These are phyloP conservation scores for Penicillium aurantiogriseum DNA, from an alignment of 2,329 filamentous ascomycete species.

Conservation along the genomic window DNA sequence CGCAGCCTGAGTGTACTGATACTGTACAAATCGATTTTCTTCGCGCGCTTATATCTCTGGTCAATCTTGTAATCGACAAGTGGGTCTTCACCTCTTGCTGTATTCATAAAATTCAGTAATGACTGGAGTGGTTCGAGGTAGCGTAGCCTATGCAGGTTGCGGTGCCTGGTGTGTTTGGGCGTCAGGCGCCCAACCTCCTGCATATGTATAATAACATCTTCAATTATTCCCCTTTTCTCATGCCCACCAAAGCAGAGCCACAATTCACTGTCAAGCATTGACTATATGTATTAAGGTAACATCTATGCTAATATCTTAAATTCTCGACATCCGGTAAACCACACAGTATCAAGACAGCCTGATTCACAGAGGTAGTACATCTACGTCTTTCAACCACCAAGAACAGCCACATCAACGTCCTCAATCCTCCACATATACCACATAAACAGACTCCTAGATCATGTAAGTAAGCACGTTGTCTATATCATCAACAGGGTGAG, in stretches of 20 bases:
- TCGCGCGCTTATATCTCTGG: constrained; percentile 17
- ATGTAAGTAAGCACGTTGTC: constrained; percentile 16
- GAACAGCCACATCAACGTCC: constrained; percentile 67
- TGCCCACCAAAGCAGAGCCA: background rate
- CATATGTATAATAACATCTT: background rate
- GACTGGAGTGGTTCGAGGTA: background rate
- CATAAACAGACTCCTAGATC: constrained; percentile 78
- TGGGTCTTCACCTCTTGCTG: background rate
- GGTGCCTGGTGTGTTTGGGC: background rate
- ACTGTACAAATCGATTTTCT: constrained; percentile 44
- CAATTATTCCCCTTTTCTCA: background rate
- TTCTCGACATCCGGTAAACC: background rate
- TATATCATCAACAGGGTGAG: background rate
- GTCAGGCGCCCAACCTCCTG: background rate
- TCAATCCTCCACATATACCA: constrained; percentile 97
- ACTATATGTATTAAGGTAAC: background rate
- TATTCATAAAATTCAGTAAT: background rate
- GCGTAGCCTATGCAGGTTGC: background rate
- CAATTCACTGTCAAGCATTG: background rate
- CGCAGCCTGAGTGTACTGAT: constrained; percentile 37
- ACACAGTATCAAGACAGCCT: background rate
- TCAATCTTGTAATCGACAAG: background rate
- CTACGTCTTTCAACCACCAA: constrained; percentile 30
- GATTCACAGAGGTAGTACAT: background rate
- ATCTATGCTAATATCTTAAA: background rate